Percentiles rank a stretch among this genome's conserved stretches.
Evolutionary conservation across 371 early-diverging fungal species (phyloP).

Genomic region (Dipsacomyces acuminosporus): DNA sequence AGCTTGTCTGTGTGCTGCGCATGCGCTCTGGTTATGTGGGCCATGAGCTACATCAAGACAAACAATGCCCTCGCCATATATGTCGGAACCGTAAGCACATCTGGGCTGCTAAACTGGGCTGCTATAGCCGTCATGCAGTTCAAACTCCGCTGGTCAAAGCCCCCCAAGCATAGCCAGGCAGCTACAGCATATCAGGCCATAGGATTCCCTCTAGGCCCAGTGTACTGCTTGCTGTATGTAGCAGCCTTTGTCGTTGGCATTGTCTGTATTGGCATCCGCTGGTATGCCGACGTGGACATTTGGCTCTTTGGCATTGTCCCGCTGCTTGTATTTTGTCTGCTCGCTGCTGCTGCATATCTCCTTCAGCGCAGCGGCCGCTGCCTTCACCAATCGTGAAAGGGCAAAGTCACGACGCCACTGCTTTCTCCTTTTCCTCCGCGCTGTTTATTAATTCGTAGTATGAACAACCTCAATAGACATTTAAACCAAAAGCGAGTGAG

Average conservation of each 20-base stretch:
- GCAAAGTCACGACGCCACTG: no score
- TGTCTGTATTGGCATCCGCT: conserved; percentile 40
- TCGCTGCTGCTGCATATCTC: no score
- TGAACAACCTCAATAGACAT: no score
- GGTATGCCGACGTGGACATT: conserved; percentile 18
- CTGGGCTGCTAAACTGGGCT: conserved; percentile 44
- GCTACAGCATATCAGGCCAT: conserved; percentile 62
- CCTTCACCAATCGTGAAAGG: no score
- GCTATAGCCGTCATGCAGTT: conserved; percentile 66
- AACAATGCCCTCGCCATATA: conserved; percentile 5
- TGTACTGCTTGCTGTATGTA: conserved; percentile 53
- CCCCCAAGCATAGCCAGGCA: conserved; percentile 53
- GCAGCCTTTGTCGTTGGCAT: conserved; percentile 54
- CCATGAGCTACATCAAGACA: conserved; percentile 4
- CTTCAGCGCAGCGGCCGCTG: no score
- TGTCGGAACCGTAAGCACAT: conserved; percentile 8
- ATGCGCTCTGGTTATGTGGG: conserved; percentile 12
- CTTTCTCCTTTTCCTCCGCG: not conserved
- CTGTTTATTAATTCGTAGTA: no score
- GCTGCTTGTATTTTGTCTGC: conserved; percentile 2
- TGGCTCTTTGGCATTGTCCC: conserved; percentile 36
- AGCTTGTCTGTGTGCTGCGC: conserved; percentile 11
- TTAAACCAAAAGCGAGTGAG: conserved; percentile 1
- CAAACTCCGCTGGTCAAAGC: conserved; percentile 67
- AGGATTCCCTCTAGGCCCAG: conserved; percentile 64